Evolutionary conservation across 345 rosid species (phyloP), one percentile per base, ranked within the genome.

Genomic region (Sisymbrium altissimum): DNA sequence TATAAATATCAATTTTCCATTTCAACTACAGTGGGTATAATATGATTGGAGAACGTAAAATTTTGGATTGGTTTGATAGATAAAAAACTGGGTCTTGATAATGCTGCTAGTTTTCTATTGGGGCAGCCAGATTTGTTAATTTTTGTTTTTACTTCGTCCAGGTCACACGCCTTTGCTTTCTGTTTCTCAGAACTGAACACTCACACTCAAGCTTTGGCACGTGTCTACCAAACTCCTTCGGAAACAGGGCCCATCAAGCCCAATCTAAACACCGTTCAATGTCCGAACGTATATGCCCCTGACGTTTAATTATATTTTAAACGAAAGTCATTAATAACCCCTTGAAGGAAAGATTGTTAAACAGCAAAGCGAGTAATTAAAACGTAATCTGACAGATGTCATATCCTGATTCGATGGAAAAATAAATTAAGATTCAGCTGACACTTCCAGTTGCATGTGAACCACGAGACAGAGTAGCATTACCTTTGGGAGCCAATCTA

Each of bases 191-290:
- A 67, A 58, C 29, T 23, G 32, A 66, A 66, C 63, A 68, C 63
- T 10, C 68, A 56, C 32, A 13, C 68, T 59, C 61, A 49, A 59
- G 11, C n/a, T 61, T 19, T 9, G 35, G 68, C 73, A 57, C 73
- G 73, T 75, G 55, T 30, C 9, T 2, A 44, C 8, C 64, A 43
- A 43, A 32, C 63, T 30, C 63, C 58, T 10, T 73, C 6, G 32
- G 17, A 45, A 35, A 57, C 18, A 7, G 25, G 69, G 76, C 68
- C 80, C 76, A 77, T 45, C 48, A 19, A 76, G 66, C 79, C 74
- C 71, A 68, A 25, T 64, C 27, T 39, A 35, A 68, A 19, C 67
- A 64, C 66, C 71, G 23, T 69, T 56, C 1, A 15, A n/a, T 56
- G 48, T 57, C 72, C 33, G 19, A 64, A 77, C 65, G 65, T 50